Conservation (phyloP, 495 filamentous ascomycete genomes). For the Monascus purpureus region DNA sequence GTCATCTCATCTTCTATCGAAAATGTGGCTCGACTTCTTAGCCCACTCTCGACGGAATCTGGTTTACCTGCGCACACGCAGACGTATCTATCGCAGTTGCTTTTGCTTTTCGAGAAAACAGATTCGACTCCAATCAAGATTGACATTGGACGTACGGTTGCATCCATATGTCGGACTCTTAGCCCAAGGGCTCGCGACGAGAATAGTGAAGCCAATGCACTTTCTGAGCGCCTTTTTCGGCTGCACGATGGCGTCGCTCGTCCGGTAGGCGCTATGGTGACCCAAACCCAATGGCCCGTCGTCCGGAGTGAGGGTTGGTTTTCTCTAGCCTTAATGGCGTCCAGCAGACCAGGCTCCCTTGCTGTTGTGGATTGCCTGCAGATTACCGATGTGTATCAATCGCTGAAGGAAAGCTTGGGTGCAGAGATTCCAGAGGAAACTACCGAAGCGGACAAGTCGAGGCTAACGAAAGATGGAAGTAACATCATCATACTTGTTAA, state of each 20-base stretch:
- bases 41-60: constrained; percentile 20
- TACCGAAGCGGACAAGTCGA: constrained; percentile 13
- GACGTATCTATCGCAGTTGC: constrained; percentile 46
- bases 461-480: constrained; percentile 39
- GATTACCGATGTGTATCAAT: constrained; percentile 27
- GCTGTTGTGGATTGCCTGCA: constrained; percentile 36
- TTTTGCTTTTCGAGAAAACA: constrained; percentile 41
- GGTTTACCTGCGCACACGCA: constrained; percentile 23
- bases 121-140: constrained; percentile 53
- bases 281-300: constrained; percentile 54
- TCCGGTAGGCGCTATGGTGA: constrained; percentile 47
- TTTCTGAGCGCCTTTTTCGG: constrained; percentile 36
- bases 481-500: constrained; percentile 50
- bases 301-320: constrained; percentile 64
- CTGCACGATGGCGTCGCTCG: constrained; percentile 35
- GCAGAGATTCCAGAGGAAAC: constrained; percentile 9
- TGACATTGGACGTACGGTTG: constrained; percentile 55
- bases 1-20: constrained; percentile 42
- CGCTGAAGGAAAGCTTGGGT: constrained; percentile 39
- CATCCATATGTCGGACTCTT: constrained; percentile 49
- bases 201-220: constrained; percentile 6
- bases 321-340: constrained; percentile 57
- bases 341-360: constrained; percentile 30
- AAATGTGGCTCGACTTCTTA: constrained; percentile 40
- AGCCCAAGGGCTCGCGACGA: constrained; percentile 22